These are phyloP conservation scores for Tricharina praecox DNA, from an alignment of 495 filamentous ascomycete genomes.

Conservation along the genomic window DNA sequence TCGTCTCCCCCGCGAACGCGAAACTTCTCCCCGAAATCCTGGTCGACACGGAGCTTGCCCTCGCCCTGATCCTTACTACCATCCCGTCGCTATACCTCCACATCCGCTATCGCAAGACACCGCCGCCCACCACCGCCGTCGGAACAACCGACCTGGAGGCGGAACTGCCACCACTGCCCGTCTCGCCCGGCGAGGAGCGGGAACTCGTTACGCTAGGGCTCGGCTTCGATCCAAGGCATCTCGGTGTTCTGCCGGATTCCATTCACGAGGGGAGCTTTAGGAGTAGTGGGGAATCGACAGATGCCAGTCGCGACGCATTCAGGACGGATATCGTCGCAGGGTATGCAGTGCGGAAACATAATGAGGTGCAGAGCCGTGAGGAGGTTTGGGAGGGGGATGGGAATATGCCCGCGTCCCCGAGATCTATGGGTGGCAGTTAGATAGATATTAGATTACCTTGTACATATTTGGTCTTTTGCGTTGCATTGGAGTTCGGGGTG, in stretches of 20 bases:
- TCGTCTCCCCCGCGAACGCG: background rate
- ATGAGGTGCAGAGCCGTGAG: background rate
- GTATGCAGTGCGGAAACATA: background rate
- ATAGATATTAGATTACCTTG: background rate
- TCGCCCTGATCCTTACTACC: background rate
- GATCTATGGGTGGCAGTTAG: background rate
- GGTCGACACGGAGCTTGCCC: background rate
- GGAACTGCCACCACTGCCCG: background rate
- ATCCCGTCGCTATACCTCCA: background rate
- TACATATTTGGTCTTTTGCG: background rate
- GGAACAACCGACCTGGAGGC: background rate
- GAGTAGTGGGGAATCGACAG: background rate
- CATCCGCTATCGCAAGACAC: background rate
- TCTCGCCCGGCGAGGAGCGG: background rate
- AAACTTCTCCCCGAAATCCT: background rate
- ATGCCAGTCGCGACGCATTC: background rate
- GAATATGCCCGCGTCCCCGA: background rate
- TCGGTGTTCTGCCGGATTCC: slow-evolving; percentile 1
- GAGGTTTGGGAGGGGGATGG: background rate
- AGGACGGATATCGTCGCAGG: background rate
- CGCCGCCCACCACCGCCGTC: background rate
- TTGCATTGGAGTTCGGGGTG: background rate
- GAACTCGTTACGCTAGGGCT: background rate
- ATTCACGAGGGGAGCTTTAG: slow-evolving; percentile 1
- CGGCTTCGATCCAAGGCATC: background rate